Conservation (phyloP, 1,284 basidiomycete species). For the Boletus sp. region DNA sequence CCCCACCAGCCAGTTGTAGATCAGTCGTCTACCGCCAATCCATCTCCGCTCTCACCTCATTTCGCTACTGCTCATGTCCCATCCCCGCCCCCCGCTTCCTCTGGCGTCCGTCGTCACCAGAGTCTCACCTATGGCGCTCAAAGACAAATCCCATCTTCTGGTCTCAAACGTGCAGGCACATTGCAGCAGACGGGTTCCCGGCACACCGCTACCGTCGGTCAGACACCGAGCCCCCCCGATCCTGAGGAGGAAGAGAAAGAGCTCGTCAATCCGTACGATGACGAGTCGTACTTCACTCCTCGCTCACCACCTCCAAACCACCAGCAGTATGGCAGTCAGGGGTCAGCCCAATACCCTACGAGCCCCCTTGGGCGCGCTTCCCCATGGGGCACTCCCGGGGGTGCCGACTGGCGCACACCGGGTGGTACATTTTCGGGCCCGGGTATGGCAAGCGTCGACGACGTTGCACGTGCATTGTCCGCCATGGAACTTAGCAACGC, state of each 20-base stretch:
- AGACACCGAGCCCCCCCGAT: slow-evolving; percentile 46
- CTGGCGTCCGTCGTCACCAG: slow-evolving; percentile 72
- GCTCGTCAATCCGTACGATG: slow-evolving; percentile 51
- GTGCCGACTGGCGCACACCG: slow-evolving; percentile 62
- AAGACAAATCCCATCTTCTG: slow-evolving; percentile 44
- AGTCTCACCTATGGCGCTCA: slow-evolving; percentile 69
- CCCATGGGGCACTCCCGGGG: slow-evolving; percentile 57
- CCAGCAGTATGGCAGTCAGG: slow-evolving; percentile 32
- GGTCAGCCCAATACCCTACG: slow-evolving; percentile 47
- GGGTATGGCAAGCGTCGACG: slow-evolving; percentile 53
- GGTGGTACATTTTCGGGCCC: slow-evolving; percentile 32
- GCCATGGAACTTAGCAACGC: slow-evolving; percentile 53
- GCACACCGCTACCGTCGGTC: slow-evolving; percentile 33
- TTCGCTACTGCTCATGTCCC: slow-evolving; percentile 53
- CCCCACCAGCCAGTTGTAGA: slow-evolving; percentile 55
- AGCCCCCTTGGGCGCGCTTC: slow-evolving; percentile 63
- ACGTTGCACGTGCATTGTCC: slow-evolving; percentile 71
- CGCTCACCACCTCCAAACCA: slow-evolving; percentile 31
- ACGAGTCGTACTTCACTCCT: slow-evolving; percentile 51
- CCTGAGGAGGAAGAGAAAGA: slow-evolving; percentile 56
- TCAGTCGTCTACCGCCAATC: slow-evolving; percentile 38
- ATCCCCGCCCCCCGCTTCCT: slow-evolving; percentile 66
- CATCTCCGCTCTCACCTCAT: slow-evolving; percentile 62
- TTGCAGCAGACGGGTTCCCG: slow-evolving; percentile 50
- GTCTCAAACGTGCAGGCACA: slow-evolving; percentile 73